Evolutionary conservation across 2,329 filamentous ascomycete species (phyloP).

Genomic region (Exophiala bonariae): DNA sequence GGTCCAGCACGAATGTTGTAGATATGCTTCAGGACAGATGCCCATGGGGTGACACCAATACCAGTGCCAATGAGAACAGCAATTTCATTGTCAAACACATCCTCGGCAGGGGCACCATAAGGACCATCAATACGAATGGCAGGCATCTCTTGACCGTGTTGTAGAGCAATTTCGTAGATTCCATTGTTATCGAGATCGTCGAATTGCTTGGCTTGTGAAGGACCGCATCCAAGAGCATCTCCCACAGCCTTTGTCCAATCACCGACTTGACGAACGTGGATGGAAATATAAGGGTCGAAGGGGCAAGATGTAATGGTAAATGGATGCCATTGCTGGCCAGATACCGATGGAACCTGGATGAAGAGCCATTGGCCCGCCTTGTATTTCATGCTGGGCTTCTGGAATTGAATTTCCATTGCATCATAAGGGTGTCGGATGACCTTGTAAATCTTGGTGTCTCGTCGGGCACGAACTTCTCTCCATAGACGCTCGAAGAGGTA

Average conservation of each 20-base stretch:
- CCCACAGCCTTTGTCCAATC: slow-evolving; percentile 95
- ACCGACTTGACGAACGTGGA: slow-evolving; percentile 94
- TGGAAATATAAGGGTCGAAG: slow-evolving; percentile 88
- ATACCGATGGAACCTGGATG: slow-evolving; percentile 87
- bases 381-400: slow-evolving; percentile 95
- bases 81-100: slow-evolving; percentile 91
- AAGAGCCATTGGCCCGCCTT: slow-evolving; percentile 99
- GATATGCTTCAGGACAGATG: slow-evolving; percentile 92
- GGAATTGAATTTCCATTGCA: slow-evolving; percentile 95
- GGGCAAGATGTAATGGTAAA: slow-evolving; percentile 99
- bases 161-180: slow-evolving; percentile 96
- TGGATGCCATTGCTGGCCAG: slow-evolving; percentile 91
- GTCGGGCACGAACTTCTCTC: slow-evolving; percentile 81
- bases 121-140: slow-evolving; percentile 86
- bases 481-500: slow-evolving; percentile 89
- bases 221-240: slow-evolving; percentile 88
- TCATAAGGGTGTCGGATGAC: slow-evolving; percentile 96
- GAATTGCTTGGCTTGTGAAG: slow-evolving; percentile 84
- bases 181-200: slow-evolving; percentile 88
- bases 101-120: slow-evolving; percentile 94
- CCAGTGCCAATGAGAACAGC: slow-evolving; percentile 77
- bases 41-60: slow-evolving; percentile 84
- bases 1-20: slow-evolving; percentile 92
- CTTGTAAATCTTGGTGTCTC: slow-evolving; percentile 84
- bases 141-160: slow-evolving; percentile 93